Percentiles rank a stretch among this genome's conserved stretches.
Evolutionary conservation across 73 alveolate species (phyloP).

Genomic region (Paramecium primaurelia): DNA sequence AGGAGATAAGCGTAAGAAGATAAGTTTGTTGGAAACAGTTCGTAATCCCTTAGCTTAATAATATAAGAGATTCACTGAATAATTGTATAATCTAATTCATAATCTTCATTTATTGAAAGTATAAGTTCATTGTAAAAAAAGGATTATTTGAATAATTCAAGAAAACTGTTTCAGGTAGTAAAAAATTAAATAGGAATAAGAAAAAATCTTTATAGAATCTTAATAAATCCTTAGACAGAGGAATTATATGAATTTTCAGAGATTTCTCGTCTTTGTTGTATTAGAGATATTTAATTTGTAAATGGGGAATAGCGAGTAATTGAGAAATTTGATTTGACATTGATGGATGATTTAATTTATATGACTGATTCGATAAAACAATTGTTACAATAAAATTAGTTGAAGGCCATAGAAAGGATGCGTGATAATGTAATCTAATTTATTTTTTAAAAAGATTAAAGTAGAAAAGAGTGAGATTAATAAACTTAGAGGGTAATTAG

Average conservation of each 20-base stretch:
- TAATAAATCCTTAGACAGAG: not conserved
- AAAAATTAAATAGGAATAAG: not conserved
- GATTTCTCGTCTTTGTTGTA: not conserved
- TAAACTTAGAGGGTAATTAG: not conserved
- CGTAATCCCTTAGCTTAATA: not conserved
- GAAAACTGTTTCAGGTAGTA: slow-evolving; percentile 43
- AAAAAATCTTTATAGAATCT: not conserved
- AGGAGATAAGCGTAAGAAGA: not conserved
- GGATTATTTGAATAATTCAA: slow-evolving; percentile 23
- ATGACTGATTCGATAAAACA: slow-evolving; percentile 1
- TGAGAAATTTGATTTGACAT: slow-evolving; percentile 2
- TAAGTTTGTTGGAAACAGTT: not conserved
- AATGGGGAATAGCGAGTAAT: not conserved
- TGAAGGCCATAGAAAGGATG: not conserved
- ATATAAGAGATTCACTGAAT: not conserved
- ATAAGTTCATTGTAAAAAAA: not conserved
- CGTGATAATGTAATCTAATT: not conserved
- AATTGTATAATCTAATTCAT: not conserved
- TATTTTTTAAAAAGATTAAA: not conserved
- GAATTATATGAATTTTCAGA: slow-evolving; percentile 17
- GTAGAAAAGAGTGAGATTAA: not conserved
- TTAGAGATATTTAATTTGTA: not conserved
- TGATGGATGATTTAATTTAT: not conserved
- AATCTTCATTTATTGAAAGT: not conserved
- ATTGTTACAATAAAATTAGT: not conserved